These are phyloP conservation scores for Colletotrichum noveboracense DNA, from an alignment of 2,329 filamentous ascomycete species.

Conservation along the genomic window DNA sequence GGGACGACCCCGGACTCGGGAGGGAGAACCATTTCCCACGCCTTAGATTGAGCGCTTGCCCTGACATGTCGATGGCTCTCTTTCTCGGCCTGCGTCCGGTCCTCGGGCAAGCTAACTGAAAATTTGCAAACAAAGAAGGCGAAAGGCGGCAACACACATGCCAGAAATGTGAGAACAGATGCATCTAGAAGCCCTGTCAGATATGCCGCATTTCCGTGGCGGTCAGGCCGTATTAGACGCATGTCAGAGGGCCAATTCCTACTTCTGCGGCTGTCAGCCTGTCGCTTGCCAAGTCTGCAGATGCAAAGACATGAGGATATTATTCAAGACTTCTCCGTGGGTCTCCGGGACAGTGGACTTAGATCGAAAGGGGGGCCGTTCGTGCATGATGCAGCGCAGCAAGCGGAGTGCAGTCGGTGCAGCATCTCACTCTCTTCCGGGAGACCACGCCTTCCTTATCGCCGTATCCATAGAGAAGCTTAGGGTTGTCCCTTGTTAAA, in stretches of 20 bases:
- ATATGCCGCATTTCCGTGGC: background rate
- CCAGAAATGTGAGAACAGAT: background rate
- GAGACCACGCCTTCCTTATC: background rate
- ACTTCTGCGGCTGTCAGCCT: background rate
- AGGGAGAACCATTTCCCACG: conserved; percentile 2
- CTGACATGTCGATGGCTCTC: background rate
- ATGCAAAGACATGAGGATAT: conserved; percentile 18
- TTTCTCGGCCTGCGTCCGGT: background rate
- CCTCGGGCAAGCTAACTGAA: background rate
- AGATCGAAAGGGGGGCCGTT: background rate
- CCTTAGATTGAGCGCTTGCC: background rate
- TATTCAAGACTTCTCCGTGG: conserved; percentile 15
- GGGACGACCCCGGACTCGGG: conserved; percentile 18
- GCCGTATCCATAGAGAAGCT: background rate
- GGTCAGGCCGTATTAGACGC: background rate
- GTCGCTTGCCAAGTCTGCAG: conserved; percentile 5
- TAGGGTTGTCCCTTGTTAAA: conserved; percentile 4
- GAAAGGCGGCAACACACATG: background rate
- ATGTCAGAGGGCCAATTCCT: background rate
- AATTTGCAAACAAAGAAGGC: background rate
- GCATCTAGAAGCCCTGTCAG: background rate
- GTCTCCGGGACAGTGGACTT: background rate
- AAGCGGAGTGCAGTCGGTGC: background rate
- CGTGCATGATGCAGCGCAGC: conserved; percentile 5
- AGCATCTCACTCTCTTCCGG: background rate